Evolutionary conservation across 352 stramenopile species (phyloP), one percentile per base, ranked within the genome.

Genomic region (Aphanomyces cochlioides): DNA sequence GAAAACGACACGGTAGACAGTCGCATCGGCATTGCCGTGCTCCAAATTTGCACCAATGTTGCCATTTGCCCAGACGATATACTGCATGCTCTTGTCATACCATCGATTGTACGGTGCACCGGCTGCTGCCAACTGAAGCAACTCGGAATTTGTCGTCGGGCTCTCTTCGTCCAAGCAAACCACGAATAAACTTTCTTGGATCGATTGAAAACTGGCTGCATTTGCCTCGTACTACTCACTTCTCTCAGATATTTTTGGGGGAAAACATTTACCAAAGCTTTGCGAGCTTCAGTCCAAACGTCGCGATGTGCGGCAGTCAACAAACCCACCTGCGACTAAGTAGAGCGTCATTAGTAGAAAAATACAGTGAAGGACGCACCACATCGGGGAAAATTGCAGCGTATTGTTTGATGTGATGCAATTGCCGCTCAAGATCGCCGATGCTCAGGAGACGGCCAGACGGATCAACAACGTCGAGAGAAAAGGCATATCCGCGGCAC

Each of bases 41-140:
- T 98, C 95, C 69, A 95, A 95, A 66, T 96, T 85, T 48, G 96
- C 79, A 21, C 93, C 96, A 56, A 89, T 85, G 76, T 95, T 98
- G 21, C 93, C 95, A 74, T 98, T 98, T 21, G 79, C 78, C 43
- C 96, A 97, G 19, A 97, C 84, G 37, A 98, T 80, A 36, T 98
- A 80, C 80, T 98, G 92, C 75, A 98, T 91, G 19, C 90, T 97
- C 78, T 99, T 99, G 79, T 98, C 96, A 68, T 97, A 98, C 88
- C 90, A 98, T 54, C 94, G 90, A 76, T 98, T 98, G 53, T 77
- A 66, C n/a, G 82, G 83, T 41, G 77, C 66, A 8, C 71, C 56
- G 17, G 74, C 88, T 53, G 75, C 85, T 66, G 79, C 95, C 73
- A 68, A 80, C 73, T 82, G 77, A 43, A 79, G 75, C 5, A 88